These are phyloP conservation scores for Pichia sp. DNA, from an alignment of 1,139 yeast species.

Conservation along the genomic window DNA sequence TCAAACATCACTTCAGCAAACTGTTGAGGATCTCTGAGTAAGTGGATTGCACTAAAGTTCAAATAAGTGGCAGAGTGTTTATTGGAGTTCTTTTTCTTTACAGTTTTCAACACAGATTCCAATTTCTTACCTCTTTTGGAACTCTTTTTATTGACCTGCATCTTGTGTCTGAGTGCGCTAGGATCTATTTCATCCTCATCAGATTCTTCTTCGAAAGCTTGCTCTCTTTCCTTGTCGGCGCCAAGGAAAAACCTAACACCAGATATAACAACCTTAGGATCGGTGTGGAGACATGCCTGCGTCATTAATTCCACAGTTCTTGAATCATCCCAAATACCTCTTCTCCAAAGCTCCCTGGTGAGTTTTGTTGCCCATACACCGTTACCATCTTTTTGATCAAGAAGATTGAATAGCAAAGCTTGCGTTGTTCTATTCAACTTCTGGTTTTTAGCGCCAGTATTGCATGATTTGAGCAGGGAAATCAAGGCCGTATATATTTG, in stretches of 20 bases:
- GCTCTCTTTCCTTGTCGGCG: conserved; percentile 93
- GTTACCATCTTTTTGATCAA: conserved; percentile 56
- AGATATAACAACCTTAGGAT: conserved; percentile 80
- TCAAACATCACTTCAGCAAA: conserved; percentile 83
- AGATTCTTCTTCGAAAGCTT: conserved; percentile 64
- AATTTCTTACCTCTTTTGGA: conserved; percentile 75
- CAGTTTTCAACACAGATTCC: conserved; percentile 62
- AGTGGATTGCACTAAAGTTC: conserved; percentile 90
- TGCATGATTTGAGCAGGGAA: conserved; percentile 72
- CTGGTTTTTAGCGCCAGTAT: conserved; percentile 81
- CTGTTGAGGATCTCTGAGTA: conserved; percentile 94
- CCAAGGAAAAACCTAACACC: conserved; percentile 91
- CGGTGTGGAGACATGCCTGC: conserved; percentile 86
- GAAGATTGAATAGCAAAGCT: conserved; percentile 78
- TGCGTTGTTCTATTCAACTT: conserved; percentile 85
- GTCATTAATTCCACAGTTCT: conserved; percentile 96
- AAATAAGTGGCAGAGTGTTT: conserved; percentile 65
- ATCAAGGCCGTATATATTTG: conserved; percentile 79
- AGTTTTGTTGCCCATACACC: conserved; percentile 96
- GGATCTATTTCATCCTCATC: conserved; percentile 75
- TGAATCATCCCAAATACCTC: conserved; percentile 97
- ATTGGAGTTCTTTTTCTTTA: conserved; percentile 57
- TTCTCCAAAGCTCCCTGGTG: conserved; percentile 92
- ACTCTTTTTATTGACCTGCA: conserved; percentile 79
- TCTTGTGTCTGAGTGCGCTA: conserved; percentile 67